These are phyloP conservation scores for Aeschynomene evenia DNA, from an alignment of 306 rosid species.

Conservation along the genomic window DNA sequence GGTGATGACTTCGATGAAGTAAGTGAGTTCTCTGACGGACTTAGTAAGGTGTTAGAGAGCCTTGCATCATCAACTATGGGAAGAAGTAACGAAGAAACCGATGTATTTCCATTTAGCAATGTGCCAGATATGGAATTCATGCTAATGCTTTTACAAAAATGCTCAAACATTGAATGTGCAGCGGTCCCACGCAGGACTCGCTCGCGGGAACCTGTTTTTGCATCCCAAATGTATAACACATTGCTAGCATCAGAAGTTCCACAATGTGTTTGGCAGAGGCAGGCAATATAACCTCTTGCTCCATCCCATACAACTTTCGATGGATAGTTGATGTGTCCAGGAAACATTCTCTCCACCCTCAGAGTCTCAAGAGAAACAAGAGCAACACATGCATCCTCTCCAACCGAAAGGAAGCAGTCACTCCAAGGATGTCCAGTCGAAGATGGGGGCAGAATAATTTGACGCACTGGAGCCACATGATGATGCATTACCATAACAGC, in stretches of 20 bases:
- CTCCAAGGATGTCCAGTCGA: conserved; percentile 75
- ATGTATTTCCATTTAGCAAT: conserved; percentile 78
- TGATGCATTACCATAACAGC: conserved; percentile 83
- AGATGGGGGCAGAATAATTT: conserved; percentile 80
- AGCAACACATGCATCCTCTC: conserved; percentile 90
- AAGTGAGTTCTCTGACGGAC: conserved; percentile 41
- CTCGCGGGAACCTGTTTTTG: conserved; percentile 89
- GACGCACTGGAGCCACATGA: conserved; percentile 90
- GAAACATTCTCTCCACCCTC: conserved; percentile 91
- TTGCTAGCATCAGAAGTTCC: conserved; percentile 66
- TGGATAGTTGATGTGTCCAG: conserved; percentile 85
- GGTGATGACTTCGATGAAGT: conserved; percentile 52
- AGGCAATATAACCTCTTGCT: conserved; percentile 80
- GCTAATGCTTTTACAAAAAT: conserved; percentile 81
- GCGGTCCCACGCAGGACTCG: conserved; percentile 83
- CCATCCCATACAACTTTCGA: conserved; percentile 96
- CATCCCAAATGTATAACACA: conserved; percentile 84
- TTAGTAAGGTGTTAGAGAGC: conserved; percentile 48
- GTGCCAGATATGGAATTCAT: conserved; percentile 65
- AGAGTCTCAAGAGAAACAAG: conserved; percentile 86
- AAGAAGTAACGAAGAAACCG: conserved; percentile 78
- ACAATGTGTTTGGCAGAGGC: conserved; percentile 66
- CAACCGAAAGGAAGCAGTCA: conserved; percentile 88
- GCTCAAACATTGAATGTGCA: conserved; percentile 88
- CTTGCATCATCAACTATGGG: conserved; percentile 73